Base-by-base conservation (phyloP, 805 yeast genomes). In the Pichia exigua region DNA sequence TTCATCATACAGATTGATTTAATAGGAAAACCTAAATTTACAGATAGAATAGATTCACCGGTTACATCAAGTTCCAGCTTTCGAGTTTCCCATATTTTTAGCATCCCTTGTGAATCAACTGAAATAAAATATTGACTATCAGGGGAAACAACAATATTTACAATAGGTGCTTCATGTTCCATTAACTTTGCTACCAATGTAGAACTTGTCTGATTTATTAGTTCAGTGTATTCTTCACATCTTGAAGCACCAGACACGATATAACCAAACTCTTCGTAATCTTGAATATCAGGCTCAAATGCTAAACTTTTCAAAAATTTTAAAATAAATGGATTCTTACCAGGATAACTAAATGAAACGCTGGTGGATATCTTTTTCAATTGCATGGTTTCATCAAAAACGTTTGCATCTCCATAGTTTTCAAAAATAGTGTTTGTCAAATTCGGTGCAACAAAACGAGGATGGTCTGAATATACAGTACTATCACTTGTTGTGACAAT, bases 11-110 rank as follows among this genome's bases (percentile, higher is more conserved):
- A 60, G 15, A 87, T 65, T 13, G 73, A 68, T 0, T 75, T 72
- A 8, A 88, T 73, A 0, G 80, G 55, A 0, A 80, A 71, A 0
- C 76, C 76, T 45, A 83, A 65, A 42, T 77, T 74, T 1, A 77
- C 62, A 1, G 77, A 68, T 9, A 78, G 56, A 10, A 72, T 65
- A 0, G 88, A 74, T 4, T 75, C 69, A 30, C 77, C 76, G 11
- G 77, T 69, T 4, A 82, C 78, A 42, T 84, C 85, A 50, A 76
- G 77, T 48, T 83, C 88, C 39, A 91, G 67, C 52, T 81, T 78
- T 11, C 69, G 60, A 0, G 83, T 66, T 61, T 88, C 95, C 97
- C 97, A 94, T 0, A 92, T 66, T 56, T 81, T 84, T 41, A 94
- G 60, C 1, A 70, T 62, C 0, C 97, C 96, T 28, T 77, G 76